Conservation (phyloP, 75 land plant genomes). For the Pseudotsuga menziesii region DNA sequence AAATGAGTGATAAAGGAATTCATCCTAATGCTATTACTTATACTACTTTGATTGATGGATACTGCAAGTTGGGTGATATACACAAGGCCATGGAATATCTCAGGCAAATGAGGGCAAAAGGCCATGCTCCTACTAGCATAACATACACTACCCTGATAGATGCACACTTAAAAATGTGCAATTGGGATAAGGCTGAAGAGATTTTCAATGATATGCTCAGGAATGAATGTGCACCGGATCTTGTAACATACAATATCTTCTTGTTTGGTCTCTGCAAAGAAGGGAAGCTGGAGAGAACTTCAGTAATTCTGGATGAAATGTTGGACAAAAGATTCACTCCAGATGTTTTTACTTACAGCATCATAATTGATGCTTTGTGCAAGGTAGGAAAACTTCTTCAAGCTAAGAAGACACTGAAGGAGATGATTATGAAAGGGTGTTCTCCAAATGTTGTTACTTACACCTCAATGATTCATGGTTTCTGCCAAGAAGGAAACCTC, state of each 20-base stretch:
- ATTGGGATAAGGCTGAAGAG: slow-evolving; percentile 23
- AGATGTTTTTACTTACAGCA: slow-evolving; percentile 34
- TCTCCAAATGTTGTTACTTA: slow-evolving; percentile 55
- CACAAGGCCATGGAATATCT: slow-evolving; percentile 47
- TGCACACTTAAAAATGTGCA: slow-evolving; percentile 38
- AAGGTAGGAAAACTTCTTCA: slow-evolving; percentile 25
- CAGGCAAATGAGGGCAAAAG: slow-evolving; percentile 55
- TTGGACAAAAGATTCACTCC: slow-evolving; percentile 31
- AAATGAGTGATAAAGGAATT: slow-evolving; percentile 30
- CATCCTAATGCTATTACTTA: slow-evolving; percentile 59
- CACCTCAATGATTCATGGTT: slow-evolving; percentile 49
- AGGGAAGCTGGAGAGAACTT: slow-evolving; percentile 23
- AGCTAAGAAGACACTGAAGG: slow-evolving; percentile 30
- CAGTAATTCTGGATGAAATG: slow-evolving; percentile 30
- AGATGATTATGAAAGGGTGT: slow-evolving; percentile 38
- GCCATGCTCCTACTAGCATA: slow-evolving; percentile 36
- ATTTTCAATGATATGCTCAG: slow-evolving; percentile 25
- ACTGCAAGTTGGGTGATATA: slow-evolving; percentile 41
- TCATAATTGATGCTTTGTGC: slow-evolving; percentile 50
- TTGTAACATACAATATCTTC: slow-evolving; percentile 37
- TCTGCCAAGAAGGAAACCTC: slow-evolving; percentile 44
- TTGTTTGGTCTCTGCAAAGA: slow-evolving; percentile 26
- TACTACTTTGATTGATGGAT: slow-evolving; percentile 48
- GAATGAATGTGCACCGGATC: slow-evolving; percentile 19
- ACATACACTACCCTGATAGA: slow-evolving; percentile 67